Conservation (phyloP, 2,329 filamentous ascomycete genomes). For the Sarocladium kiliense region DNA sequence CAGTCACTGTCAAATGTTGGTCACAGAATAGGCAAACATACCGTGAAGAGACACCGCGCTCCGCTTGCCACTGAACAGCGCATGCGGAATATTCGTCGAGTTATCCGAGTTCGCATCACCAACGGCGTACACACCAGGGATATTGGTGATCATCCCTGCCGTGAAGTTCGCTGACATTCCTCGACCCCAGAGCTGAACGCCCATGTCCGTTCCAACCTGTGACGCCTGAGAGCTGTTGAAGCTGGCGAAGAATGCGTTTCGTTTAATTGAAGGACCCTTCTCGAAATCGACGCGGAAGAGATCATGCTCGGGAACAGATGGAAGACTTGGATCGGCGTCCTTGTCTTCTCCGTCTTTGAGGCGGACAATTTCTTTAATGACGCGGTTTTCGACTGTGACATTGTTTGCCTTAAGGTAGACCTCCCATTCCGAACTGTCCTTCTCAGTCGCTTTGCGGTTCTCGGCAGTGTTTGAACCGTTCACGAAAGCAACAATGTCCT, state of each 20-base stretch:
- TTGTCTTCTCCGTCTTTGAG: slow-evolving; percentile 33
- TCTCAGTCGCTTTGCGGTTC: slow-evolving; percentile 23
- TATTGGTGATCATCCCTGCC: slow-evolving; percentile 44
- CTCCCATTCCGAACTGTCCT: slow-evolving; percentile 40
- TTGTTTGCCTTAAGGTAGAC: slow-evolving; percentile 44
- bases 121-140: slow-evolving; percentile 50
- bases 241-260: slow-evolving; percentile 47
- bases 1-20: too few species aligned
- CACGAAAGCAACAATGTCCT: slow-evolving; percentile 50
- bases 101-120: slow-evolving; percentile 57
- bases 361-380: slow-evolving; percentile 42
- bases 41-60: slow-evolving; percentile 53
- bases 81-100: slow-evolving; percentile 57
- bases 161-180: slow-evolving; percentile 36
- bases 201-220: slow-evolving; percentile 38
- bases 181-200: slow-evolving; percentile 36
- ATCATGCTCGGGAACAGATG: slow-evolving; percentile 44
- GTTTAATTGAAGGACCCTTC: slow-evolving; percentile 36
- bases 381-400: slow-evolving; percentile 51
- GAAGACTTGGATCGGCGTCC: slow-evolving; percentile 32
- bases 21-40: slow-evolving; percentile 30
- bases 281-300: slow-evolving; percentile 49
- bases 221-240: slow-evolving; percentile 44
- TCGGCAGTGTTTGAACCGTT: slow-evolving; percentile 52
- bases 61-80: slow-evolving; percentile 54